Evolutionary conservation across 139 green algal species (phyloP).

Genomic region (Pseudopediastrum boryanum): DNA sequence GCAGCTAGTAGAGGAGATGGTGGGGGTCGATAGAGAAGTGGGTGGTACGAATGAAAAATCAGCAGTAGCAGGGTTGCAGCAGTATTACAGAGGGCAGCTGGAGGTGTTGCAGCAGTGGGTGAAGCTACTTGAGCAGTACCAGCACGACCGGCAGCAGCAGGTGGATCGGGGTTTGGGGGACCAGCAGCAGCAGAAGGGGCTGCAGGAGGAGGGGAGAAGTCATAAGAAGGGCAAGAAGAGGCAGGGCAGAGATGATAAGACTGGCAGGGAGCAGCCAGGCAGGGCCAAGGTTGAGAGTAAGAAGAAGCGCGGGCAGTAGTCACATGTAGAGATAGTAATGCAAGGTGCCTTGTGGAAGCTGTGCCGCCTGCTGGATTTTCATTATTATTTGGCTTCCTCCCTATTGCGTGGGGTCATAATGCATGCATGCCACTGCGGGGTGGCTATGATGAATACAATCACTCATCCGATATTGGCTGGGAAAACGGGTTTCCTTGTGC

Average conservation of each 20-base stretch:
- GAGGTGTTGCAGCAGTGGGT: not conserved
- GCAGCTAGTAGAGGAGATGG: not conserved
- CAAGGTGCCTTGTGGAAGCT: too few relatives aligned
- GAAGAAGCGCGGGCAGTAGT: too few relatives aligned
- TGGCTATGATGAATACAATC: too few relatives aligned
- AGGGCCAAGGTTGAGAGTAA: too few relatives aligned
- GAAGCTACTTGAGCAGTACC: not conserved
- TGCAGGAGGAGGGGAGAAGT: not conserved
- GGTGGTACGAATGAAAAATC: not conserved
- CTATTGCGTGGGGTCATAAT: too few relatives aligned
- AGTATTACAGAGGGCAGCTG: not conserved
- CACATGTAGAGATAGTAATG: too few relatives aligned
- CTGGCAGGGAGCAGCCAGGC: not conserved
- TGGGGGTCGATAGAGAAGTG: not conserved
- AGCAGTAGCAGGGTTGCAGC: constrained; percentile 11
- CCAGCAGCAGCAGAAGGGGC: not conserved
- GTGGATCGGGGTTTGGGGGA: not conserved
- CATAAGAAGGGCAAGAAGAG: not conserved
- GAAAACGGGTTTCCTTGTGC: too few relatives aligned
- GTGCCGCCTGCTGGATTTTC: too few relatives aligned
- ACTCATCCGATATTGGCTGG: too few relatives aligned
- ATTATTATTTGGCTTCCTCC: too few relatives aligned
- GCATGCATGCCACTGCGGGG: too few relatives aligned
- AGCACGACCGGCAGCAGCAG: not conserved
- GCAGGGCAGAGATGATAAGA: not conserved